phyloP scores from a whole-genome alignment of 768 basidiomycete species.

The Cystofilobasidium ferigula region DNA sequence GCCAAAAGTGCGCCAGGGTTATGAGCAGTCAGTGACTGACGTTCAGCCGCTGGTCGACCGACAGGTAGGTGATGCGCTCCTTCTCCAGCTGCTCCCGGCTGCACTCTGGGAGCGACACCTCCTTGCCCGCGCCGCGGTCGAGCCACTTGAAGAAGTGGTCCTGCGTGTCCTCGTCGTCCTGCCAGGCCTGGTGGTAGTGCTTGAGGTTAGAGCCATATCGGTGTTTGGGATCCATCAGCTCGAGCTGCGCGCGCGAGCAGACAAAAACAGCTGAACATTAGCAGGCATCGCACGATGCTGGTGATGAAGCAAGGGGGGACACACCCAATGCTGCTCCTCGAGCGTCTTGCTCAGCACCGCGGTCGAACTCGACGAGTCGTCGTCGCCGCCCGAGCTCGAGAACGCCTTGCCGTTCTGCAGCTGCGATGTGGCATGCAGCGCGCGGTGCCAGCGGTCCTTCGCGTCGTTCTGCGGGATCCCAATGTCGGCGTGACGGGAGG shows the following conservation, averaged over 20 bases:
- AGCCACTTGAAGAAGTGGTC: conserved; percentile 62
- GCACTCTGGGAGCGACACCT: conserved; percentile 50
- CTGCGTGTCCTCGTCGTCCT: conserved; percentile 45
- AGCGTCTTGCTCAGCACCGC: conserved; percentile 11
- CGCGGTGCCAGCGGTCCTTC: conserved; percentile 17
- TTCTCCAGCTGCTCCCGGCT: conserved; percentile 52
- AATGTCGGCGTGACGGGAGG: too few relatives aligned
- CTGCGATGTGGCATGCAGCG: conserved; percentile 16
- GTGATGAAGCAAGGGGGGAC: neutral
- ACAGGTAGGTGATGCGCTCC: conserved; percentile 50
- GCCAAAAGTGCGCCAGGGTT: neutral
- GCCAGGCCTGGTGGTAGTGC: conserved; percentile 52
- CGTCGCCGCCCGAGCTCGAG: neutral
- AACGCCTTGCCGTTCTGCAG: conserved; percentile 7
- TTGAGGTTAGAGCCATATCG: conserved; percentile 18
- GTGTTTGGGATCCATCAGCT: conserved; percentile 36
- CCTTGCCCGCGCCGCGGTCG: conserved; percentile 51
- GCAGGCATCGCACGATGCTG: too few relatives aligned
- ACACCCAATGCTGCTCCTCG: conserved; percentile 35
- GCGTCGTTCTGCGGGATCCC: conserved; percentile 11
- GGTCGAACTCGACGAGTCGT: neutral
- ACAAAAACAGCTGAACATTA: too few relatives aligned
- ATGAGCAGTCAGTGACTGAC: neutral
- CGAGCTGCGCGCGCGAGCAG: conserved; percentile 25
- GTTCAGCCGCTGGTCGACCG: conserved; percentile 53